Evolutionary conservation across 306 rosid species (phyloP), one percentile per base, ranked within the genome.

Genomic region (Dalbergia cultrata): DNA sequence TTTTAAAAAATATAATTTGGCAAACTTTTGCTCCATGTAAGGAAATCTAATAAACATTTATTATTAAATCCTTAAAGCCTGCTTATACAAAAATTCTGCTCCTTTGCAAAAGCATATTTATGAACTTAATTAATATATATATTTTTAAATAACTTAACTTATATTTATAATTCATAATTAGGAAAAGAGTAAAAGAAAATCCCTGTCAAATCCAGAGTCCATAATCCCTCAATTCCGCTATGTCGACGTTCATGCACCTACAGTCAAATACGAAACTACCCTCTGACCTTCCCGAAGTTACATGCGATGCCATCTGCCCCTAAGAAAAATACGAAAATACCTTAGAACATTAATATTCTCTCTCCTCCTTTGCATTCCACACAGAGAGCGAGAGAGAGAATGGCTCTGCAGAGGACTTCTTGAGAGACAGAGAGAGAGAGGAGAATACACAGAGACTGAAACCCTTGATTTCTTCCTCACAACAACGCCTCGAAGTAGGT

Each of bases 331-430:
- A 53, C 59, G n/a, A 53, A 53, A 53, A 53, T 53, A n/a, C 59
- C 21, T 67, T 26, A 22, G 4, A 49, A 56, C 44, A 14, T 5
- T 59, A 60, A 22, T 37, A 64, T 66, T 45, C 67, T 75, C 75
- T 77, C 82, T 68, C 76, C 72, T 52, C 19, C 81, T 45, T 71
- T 76, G 84, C 78, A 71, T 54, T 49, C 26, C 81, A 59, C 31
- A 26, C 2, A 26, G 31, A 26, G 31, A 26, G 31, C 31, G 81
- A 70, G 39, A 70, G 66, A 52, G 41, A 68, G 41, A 60, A 60
- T 53, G 64, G 60, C 57, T 72, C 62, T 47, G 81, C 77, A 67
- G 7, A 45, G 56, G 65, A 60, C 73, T 50, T 65, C n/a, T 64
- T 50, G 85, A 44, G 79, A 52, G 72, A 58, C 80, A 7, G 14